Conservation (phyloP, 495 filamentous ascomycete genomes). For the Physcia stellaris region DNA sequence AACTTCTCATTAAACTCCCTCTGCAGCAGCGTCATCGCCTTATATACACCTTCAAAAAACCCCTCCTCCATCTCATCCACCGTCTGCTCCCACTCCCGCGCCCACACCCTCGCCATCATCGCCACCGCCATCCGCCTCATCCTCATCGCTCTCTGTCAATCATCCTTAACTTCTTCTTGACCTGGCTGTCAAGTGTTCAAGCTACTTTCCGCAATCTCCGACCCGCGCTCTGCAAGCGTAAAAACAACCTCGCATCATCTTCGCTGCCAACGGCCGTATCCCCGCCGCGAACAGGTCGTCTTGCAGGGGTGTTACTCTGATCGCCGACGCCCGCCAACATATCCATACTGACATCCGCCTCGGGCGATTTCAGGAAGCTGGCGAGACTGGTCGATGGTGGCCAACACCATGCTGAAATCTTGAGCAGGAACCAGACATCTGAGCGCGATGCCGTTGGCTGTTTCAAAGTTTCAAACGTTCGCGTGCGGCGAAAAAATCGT, state of each 20-base stretch:
- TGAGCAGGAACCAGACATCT: constrained; percentile 54
- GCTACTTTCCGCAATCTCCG: too few species aligned
- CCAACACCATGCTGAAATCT: constrained; percentile 60
- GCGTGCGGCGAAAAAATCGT: too few species aligned
- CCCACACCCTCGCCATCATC: constrained; percentile 12
- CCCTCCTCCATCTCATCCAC: constrained; percentile 23
- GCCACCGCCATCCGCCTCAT: constrained; percentile 18
- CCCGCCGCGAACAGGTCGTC: constrained; percentile 19
- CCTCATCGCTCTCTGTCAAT: constrained; percentile 25
- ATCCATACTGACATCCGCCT: constrained; percentile 25
- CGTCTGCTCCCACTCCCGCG: constrained; percentile 12
- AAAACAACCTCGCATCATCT: too few species aligned
- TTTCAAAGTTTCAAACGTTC: too few species aligned
- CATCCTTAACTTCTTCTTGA: constrained; percentile 26
- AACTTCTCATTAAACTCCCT: constrained; percentile 55
- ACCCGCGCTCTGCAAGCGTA: too few species aligned
- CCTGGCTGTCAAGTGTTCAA: too few species aligned
- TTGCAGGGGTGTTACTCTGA: constrained; percentile 17
- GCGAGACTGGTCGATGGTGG: constrained; percentile 46
- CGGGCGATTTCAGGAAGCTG: constrained; percentile 34
- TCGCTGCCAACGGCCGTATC: too few species aligned
- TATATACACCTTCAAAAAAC: constrained; percentile 42
- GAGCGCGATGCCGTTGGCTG: too few species aligned
- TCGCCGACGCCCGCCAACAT: constrained; percentile 20
- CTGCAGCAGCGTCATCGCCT: constrained; percentile 40